Conservation (phyloP, 208 protist genomes). For the Tritrichomonas musculus region DNA sequence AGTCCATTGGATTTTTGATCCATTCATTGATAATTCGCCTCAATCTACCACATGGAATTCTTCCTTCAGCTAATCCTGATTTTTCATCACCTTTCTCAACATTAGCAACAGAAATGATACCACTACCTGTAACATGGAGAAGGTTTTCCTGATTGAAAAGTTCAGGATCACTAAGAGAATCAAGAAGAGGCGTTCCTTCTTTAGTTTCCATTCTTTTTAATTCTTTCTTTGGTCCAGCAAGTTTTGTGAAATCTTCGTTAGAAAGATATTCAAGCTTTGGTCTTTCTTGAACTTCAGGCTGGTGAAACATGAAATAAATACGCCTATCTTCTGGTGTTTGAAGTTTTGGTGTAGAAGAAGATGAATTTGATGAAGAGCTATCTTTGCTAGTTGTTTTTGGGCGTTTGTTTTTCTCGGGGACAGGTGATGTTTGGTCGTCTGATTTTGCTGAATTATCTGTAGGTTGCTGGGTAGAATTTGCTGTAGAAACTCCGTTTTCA, state of each 20-base stretch:
- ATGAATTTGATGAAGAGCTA: too few relatives aligned
- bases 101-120: not conserved
- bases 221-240: not conserved
- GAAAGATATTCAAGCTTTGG: not conserved
- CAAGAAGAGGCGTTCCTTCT: not conserved
- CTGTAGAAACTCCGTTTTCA: not conserved
- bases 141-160: not conserved
- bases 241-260: slow-evolving; percentile 3
- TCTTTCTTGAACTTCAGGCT: not conserved
- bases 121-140: not conserved
- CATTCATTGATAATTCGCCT: not conserved
- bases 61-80: not conserved
- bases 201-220: not conserved
- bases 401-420: too few relatives aligned
- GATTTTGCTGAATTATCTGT: too few relatives aligned
- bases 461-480: not conserved
- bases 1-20: not conserved
- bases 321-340: not conserved
- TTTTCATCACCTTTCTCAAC: not conserved
- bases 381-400: too few relatives aligned
- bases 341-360: too few relatives aligned
- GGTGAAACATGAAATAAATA: not conserved
- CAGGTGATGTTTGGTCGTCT: too few relatives aligned
- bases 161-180: not conserved
- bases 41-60: not conserved